phyloP scores from a whole-genome alignment of 148 eudicot species.

The Beta vulgaris region DNA sequence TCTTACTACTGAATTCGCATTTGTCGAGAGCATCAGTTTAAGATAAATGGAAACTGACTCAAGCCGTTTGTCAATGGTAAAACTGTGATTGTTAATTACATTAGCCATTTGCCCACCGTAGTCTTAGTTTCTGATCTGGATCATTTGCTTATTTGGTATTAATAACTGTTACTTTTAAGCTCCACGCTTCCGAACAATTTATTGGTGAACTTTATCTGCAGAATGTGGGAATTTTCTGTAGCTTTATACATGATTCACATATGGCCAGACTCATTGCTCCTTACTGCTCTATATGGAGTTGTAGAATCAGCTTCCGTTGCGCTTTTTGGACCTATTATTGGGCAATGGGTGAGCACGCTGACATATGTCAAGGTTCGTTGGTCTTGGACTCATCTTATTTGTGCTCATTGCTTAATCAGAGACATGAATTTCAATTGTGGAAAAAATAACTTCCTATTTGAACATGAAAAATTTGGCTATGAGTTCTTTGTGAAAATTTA shows the following conservation, averaged over 20 bases:
- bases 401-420: background rate
- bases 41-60: background rate
- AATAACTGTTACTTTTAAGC: background rate
- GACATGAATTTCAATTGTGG: background rate
- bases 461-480: background rate
- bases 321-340: constrained; percentile 73
- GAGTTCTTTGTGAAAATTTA: no score
- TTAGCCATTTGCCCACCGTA: background rate
- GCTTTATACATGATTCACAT: constrained; percentile 88
- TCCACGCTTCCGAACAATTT: no score
- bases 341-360: constrained; percentile 59
- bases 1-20: background rate
- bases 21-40: background rate
- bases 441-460: background rate
- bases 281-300: constrained; percentile 83
- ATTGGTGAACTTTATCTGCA: constrained; percentile 29
- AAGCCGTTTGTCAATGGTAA: background rate
- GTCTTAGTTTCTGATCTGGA: background rate
- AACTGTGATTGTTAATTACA: background rate
- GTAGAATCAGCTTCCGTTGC: constrained; percentile 75
- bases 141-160: background rate
- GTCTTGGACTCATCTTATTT: background rate
- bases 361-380: constrained; percentile 62
- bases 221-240: constrained; percentile 97
- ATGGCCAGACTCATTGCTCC: constrained; percentile 76